phyloP scores from a whole-genome alignment of 306 rosid species.

The Corylus heterophylla region DNA sequence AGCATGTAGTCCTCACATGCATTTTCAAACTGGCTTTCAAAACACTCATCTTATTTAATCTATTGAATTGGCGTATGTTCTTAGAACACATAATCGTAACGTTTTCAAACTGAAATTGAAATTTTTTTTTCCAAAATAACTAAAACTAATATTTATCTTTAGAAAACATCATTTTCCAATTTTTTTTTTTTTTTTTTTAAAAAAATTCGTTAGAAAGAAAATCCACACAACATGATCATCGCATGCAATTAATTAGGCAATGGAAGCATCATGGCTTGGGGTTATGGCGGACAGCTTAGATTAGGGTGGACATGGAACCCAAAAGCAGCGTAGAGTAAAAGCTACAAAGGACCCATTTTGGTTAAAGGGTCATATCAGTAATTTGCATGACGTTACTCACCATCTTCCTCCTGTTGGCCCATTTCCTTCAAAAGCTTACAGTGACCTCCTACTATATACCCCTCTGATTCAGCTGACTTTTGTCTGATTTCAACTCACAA shows the following conservation, averaged over 20 bases:
- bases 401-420: conserved; percentile 36
- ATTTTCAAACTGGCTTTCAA: too few relatives aligned
- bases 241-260: background rate
- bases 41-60: too few relatives aligned
- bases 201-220: background rate
- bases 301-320: background rate
- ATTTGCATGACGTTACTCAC: conserved; percentile 20
- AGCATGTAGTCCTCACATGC: too few relatives aligned
- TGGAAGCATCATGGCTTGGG: background rate
- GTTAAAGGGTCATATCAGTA: conserved; percentile 20
- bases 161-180: too few relatives aligned
- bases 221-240: background rate
- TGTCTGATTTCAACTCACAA: conserved; percentile 2
- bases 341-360: conserved; percentile 15
- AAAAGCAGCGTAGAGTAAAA: conserved; percentile 16
- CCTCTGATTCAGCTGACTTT: conserved; percentile 13
- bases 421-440: conserved; percentile 15
- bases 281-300: background rate
- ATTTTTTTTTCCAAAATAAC: too few relatives aligned
- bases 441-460: background rate
- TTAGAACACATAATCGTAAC: too few relatives aligned
- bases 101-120: too few relatives aligned
- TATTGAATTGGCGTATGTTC: too few relatives aligned
- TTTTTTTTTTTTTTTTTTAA: too few relatives aligned
- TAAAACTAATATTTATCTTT: too few relatives aligned